Conservation (phyloP, 2,329 filamentous ascomycete genomes). For the Alternaria triticina region DNA sequence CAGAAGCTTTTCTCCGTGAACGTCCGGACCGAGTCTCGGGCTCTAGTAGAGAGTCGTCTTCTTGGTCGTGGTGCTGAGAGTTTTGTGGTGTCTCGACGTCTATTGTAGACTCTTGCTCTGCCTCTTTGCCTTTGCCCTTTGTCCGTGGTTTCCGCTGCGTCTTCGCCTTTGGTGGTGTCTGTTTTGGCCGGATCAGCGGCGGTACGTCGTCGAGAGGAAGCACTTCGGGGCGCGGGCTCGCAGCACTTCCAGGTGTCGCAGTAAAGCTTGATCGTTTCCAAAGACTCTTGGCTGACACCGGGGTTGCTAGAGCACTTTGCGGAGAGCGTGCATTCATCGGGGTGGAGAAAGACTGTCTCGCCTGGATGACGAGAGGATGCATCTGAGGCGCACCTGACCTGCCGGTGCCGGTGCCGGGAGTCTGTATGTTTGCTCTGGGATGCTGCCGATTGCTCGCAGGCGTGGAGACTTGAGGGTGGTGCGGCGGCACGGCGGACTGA, state of each 20-base stretch:
- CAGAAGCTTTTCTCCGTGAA: constrained; percentile 37
- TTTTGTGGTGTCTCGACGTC: constrained; percentile 23
- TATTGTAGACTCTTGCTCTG: constrained; percentile 18
- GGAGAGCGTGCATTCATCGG: constrained; percentile 34
- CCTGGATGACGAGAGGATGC: constrained; percentile 33
- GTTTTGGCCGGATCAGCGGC: constrained; percentile 21
- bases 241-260: constrained; percentile 20
- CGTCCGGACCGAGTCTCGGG: constrained; percentile 39
- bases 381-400: constrained; percentile 26
- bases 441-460: constrained; percentile 29
- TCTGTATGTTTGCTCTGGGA: constrained; percentile 17
- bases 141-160: constrained; percentile 31
- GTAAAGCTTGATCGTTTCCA: constrained; percentile 36
- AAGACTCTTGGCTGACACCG: constrained; percentile 37
- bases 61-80: constrained; percentile 20
- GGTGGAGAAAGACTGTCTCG: constrained; percentile 35
- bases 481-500: constrained; percentile 32
- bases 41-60: constrained; percentile 33
- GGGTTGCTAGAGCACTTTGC: constrained; percentile 31
- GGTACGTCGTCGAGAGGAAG: constrained; percentile 39
- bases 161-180: constrained; percentile 29
- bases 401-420: constrained; percentile 20
- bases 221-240: constrained; percentile 30
- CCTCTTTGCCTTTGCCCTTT: constrained; percentile 37
- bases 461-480: constrained; percentile 38